Base-by-base conservation (phyloP, 2,329 filamentous ascomycete species). In the Aspergillus fumigatiaffinis region DNA sequence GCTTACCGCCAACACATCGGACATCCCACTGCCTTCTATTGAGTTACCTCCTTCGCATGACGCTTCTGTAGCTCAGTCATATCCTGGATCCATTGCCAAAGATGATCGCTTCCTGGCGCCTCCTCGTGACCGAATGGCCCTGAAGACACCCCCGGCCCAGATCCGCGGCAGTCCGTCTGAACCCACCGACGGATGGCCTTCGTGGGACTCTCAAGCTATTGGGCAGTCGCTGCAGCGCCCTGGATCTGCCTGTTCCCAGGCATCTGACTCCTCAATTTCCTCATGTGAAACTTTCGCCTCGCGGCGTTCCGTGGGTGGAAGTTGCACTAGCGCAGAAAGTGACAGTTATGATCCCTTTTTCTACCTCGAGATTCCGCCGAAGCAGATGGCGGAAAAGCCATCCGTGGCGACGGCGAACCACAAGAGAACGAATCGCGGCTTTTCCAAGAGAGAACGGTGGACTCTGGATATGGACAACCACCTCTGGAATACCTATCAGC, bases 381-480 rank as follows among this genome's bases (percentile, higher is more conserved):
- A 76, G 64, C 61, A 71, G 49, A 63, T 72, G 32, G 60, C 69
- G n/a, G 75, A 77, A 50, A 21, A 23, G 8, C 3, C 44, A 25
- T 23, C 73, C 75, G 20, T 73, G 75, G 5, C 71, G 71, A 32
- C 64, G 72, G 48, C 70, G 54, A 71, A 67, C 23, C 66, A 63
- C 25, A 61, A 66, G 32, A 63, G 60, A 10, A 61, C 68, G 53
- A 59, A 71, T n/a, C 63, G 68, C 14, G 58, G 59, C 25, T 49
- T 60, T 26, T 63, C 59, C 53, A 64, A 64, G 51, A 70, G 60
- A 62, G 62, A 67, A 66, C 67, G 69, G 44, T 88, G 85, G 81
- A 86, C 82, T 4, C 74, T 80, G 47, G 84, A 85, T 52, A 87
- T 87, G 84, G 85, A 88, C 67, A 80, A 83, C 55, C 85, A 88